phyloP scores from a whole-genome alignment of 75 land plant species.

The Chamaecyparis obtusa region DNA sequence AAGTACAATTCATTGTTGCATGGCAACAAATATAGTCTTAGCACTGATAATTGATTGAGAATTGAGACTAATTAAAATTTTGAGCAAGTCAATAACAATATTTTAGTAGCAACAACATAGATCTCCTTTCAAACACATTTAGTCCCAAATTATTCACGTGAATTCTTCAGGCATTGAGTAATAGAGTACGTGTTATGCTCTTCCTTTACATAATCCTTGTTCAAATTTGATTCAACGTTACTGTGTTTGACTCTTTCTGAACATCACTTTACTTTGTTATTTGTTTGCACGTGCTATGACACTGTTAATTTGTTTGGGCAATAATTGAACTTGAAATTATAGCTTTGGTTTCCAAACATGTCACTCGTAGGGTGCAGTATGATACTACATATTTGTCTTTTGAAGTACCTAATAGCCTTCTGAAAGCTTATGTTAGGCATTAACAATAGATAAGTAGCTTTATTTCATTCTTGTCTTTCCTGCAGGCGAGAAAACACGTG shows the following conservation, averaged over 20 bases:
- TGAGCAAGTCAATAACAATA: not conserved
- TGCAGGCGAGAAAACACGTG: too few relatives aligned
- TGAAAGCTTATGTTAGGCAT: not conserved
- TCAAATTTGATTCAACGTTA: not conserved
- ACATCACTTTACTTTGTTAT: not conserved
- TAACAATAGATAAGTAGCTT: not conserved
- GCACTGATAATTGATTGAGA: not conserved
- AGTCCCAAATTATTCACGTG: not conserved
- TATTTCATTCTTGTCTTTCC: too few relatives aligned
- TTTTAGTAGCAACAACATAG: not conserved
- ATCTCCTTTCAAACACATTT: not conserved
- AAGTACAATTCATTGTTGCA: not conserved
- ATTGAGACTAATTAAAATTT: not conserved
- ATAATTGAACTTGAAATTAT: not conserved
- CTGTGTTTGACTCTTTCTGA: not conserved
- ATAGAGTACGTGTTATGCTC: not conserved
- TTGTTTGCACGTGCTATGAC: not conserved
- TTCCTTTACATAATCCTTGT: not conserved
- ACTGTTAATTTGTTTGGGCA: not conserved
- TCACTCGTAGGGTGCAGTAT: too few relatives aligned
- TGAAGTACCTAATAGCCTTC: not conserved
- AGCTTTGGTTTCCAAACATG: too few relatives aligned
- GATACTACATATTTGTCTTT: too few relatives aligned
- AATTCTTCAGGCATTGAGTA: not conserved
- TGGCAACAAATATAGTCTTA: not conserved